phyloP scores from a whole-genome alignment of 2,329 filamentous ascomycete genomes.

The Trichoderma sp. region DNA sequence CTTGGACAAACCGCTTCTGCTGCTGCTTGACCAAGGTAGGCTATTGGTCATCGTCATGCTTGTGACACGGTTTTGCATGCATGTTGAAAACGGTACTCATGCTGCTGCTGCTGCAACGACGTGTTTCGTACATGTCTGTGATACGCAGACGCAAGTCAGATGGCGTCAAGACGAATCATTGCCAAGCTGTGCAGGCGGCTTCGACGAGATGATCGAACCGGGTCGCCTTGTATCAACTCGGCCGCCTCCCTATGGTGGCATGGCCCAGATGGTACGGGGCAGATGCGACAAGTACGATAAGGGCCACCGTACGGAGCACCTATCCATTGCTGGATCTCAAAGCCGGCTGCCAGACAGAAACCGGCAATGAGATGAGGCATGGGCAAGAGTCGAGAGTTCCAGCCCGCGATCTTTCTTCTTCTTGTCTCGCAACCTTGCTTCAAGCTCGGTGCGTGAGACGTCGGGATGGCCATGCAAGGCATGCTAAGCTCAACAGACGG shows the following conservation, averaged over 20 bases:
- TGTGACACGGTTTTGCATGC: no score
- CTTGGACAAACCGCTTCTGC: not conserved
- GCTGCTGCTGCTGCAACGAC: not conserved
- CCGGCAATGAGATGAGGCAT: not conserved
- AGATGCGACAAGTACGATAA: slow-evolving; percentile 10
- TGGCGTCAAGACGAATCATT: not conserved
- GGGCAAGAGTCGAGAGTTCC: not conserved
- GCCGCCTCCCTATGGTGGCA: not conserved
- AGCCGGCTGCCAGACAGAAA: slow-evolving; percentile 10
- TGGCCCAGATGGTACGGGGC: slow-evolving; percentile 7
- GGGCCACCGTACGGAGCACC: not conserved
- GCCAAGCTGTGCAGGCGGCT: no score
- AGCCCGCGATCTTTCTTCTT: not conserved
- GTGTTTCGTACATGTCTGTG: not conserved
- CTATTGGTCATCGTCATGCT: not conserved
- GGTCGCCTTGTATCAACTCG: no score
- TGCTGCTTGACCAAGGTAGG: no score
- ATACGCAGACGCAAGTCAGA: not conserved
- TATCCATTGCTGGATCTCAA: slow-evolving; percentile 20
- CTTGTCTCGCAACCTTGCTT: slow-evolving; percentile 3
- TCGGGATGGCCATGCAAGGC: slow-evolving; percentile 23
- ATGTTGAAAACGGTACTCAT: no score
- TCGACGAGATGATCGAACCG: no score
- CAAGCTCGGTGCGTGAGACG: slow-evolving; percentile 20
- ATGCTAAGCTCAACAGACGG: not conserved